Percentiles rank a stretch among this genome's conserved stretches.
phyloP scores from a whole-genome alignment of 129 eudicot species.

The Chrysanthemum makinoi region DNA sequence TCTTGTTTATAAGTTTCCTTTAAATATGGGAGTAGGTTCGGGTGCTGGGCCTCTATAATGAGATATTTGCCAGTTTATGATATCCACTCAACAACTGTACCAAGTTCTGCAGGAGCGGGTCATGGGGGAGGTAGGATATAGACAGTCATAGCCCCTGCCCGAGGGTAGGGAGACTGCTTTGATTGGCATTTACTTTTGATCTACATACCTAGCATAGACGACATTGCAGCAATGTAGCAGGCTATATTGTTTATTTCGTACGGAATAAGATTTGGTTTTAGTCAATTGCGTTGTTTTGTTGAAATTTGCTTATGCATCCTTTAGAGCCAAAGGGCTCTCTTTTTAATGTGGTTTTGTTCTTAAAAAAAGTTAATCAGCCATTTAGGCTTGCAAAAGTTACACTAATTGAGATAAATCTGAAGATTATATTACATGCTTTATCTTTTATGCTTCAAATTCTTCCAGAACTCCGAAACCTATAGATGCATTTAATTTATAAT shows the following conservation, averaged over 20 bases:
- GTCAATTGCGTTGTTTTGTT: too few species aligned
- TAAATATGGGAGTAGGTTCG: too few species aligned
- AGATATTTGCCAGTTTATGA: conserved; percentile 11
- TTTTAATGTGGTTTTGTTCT: too few species aligned
- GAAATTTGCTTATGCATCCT: background rate
- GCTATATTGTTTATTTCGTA: too few species aligned
- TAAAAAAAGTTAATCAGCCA: too few species aligned
- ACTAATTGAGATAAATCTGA: background rate
- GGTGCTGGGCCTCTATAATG: background rate
- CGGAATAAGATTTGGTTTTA: too few species aligned
- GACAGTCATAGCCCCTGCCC: too few species aligned
- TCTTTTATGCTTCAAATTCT: conserved; percentile 10
- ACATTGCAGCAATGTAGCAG: background rate
- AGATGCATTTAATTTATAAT: background rate
- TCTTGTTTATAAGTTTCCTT: background rate
- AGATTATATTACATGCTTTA: conserved; percentile 12
- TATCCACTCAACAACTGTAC: background rate
- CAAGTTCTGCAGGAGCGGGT: too few species aligned
- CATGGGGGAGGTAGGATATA: too few species aligned
- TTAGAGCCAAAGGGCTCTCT: background rate
- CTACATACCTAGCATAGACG: background rate
- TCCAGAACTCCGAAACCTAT: background rate
- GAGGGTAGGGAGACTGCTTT: too few species aligned
- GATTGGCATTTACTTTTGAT: conserved; percentile 11
- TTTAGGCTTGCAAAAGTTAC: too few species aligned